Base-by-base conservation (phyloP, 345 rosid species). In the Abelmoschus esculentus region DNA sequence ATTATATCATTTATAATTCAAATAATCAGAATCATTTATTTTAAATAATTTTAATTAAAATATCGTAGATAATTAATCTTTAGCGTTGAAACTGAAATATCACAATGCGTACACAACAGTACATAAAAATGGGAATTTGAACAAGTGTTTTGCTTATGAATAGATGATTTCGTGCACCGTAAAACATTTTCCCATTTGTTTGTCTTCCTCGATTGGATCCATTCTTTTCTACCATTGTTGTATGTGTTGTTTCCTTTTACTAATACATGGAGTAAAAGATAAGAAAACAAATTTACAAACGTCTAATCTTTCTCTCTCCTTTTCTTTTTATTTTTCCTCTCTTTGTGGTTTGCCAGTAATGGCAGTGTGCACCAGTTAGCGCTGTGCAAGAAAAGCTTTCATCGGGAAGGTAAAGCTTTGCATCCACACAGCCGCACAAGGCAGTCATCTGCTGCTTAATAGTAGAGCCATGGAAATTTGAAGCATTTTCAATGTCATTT, bases 381-480 rank as follows among this genome's bases (percentile, higher is more conserved):
- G 11, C 89, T 79, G 83, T 82, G 86, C 85, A 72, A 76, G 80
- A 72, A 80, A 78, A 77, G 82, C 79, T 81, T 91, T 83, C 90
- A 87, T 91, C 81, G 97, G 96, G 97, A 89, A 91, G 86, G 89
- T 81, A 89, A 89, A 80, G 82, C 76, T 72, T 73, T 59, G 59
- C 78, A 49, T 47, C 8, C 15, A 26, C 32, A 19, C 28, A 54
- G 59, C 13, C 59, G 19, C 59, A 54, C 46, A 42, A 13, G 46
- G 59, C 12, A 54, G 59, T 19, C 59, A 8, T 22, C 58, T 29
- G 4, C 58, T 29, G 4, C 59, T 26, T 36, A 6, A 26, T 49
- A 38, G 7, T 53, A 17, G 11, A 17, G 57, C 57, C 69, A 42
- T 46, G 49, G 14, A 26, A 47, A 52, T 19, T 38, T 40, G 10